Conservation (phyloP, 176 grass and related monocot species). For the Paspalum vaginatum region DNA sequence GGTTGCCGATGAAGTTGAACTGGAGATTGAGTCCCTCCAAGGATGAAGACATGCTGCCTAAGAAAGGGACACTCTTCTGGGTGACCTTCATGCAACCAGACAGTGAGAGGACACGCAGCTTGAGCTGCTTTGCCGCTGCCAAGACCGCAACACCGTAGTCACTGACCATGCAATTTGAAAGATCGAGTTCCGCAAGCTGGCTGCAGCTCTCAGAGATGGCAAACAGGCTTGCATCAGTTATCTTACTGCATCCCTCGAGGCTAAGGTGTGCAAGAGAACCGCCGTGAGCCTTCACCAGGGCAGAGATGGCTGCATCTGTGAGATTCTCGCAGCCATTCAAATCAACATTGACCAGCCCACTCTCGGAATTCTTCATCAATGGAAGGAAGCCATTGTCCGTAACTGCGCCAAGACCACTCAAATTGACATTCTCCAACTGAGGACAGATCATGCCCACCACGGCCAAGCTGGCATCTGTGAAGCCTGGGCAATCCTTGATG, state of each 20-base stretch:
- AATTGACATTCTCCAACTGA: conserved; percentile 72
- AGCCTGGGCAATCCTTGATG: conserved; percentile 75
- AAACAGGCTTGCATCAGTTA: conserved; percentile 77
- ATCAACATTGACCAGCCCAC: conserved; percentile 74
- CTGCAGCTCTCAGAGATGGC: conserved; percentile 69
- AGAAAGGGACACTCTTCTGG: conserved; percentile 73
- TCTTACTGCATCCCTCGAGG: conserved; percentile 87
- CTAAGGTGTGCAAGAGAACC: conserved; percentile 69
- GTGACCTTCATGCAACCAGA: conserved; percentile 80
- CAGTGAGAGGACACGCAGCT: conserved; percentile 76
- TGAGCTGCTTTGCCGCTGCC: conserved; percentile 66
- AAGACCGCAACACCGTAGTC: conserved; percentile 81
- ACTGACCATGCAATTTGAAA: conserved; percentile 77
- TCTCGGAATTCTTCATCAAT: conserved; percentile 65
- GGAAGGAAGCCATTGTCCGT: conserved; percentile 78
- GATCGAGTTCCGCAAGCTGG: conserved; percentile 79
- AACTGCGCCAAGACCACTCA: conserved; percentile 68
- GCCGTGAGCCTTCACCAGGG: conserved; percentile 75
- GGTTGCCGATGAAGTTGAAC: conserved; percentile 69
- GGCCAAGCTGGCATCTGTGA: conserved; percentile 80
- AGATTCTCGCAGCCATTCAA: conserved; percentile 77
- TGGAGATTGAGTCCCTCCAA: conserved; percentile 85
- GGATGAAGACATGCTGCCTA: conserved; percentile 74
- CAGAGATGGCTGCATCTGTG: conserved; percentile 56
- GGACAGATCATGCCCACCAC: conserved; percentile 87